Evolutionary conservation across 495 filamentous ascomycete genomes (phyloP), one percentile per base, ranked within the genome.

Genomic region (Penicillium simplicissimum): DNA sequence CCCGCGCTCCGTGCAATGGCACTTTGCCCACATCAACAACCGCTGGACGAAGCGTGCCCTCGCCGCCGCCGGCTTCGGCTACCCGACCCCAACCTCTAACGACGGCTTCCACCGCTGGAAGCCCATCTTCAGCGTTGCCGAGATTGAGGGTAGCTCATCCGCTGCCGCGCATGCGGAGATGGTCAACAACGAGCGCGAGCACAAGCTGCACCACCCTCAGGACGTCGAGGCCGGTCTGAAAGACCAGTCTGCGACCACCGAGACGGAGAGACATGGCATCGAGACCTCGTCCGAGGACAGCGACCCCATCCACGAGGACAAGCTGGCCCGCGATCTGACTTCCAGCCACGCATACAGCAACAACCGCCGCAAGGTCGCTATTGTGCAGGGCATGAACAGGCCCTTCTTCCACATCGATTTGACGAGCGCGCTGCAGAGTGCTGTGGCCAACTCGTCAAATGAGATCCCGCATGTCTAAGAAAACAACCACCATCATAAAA

Each of bases 21-120:
- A 98, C 74, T 89, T 98, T 62, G 91, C 93, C 13, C 88, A 88
- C 76, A 90, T 98, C 81, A 94, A 88, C 80, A 98, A 96, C 80
- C 87, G 93, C 59, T 98, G 95, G 95, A 95, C 95, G 35, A 98
- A 98, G 78, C 90, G 95, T 15, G 95, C 90, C 14, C 88, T 98
- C 21, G 88, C 88, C n/a, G 84, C 89, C 17, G 96, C 91, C 13
- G 95, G 96, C 36, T 98, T 98, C 75, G 95, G 95, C 1, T 96
- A 88, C 75, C 92, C 94, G 3, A 84, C 87, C 9, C 89, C 92
- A 19, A 76, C 81, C 17, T 71, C 79, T 7, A 76, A 74, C 11
- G 79, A 81, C 1, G 78, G 79, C 1, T 79, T 87, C 66, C 79
- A 85, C 58, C 85, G 90, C 21, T 98, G 94, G 94, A 93, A 93